Evolutionary conservation across 139 green algal genomes (phyloP), one percentile per base, ranked within the genome.

Genomic region (Coelastrella sp.): DNA sequence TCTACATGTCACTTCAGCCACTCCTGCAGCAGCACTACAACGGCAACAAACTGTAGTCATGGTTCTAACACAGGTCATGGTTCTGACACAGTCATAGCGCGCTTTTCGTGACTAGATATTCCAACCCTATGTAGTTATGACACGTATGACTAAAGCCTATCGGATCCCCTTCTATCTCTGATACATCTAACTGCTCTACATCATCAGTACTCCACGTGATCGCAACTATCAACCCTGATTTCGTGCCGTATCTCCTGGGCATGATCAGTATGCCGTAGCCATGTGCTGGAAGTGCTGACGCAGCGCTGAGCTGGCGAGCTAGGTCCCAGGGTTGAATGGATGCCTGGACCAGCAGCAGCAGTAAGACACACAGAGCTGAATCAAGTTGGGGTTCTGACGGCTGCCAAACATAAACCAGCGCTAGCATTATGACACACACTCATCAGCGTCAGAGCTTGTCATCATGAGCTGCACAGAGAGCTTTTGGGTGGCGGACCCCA

Each of bases 141-240:
- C 82, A 87, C 4, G 82, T 87, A 59, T 87, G 82, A 17, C 82
- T 87, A 65, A 79, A 87, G 6, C 82, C 13, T 7, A 87, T 7
- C 8, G 82, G 82, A 73, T 87, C 82, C 14, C 82, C 82, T 17
- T 19, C 32, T 47, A 87, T 66, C 65, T 87, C 82, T 19, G 54
- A 64, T 22, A 87, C 64, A 78, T 87, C 82, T 14, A 87, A 54
- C 82, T 87, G 82, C 82, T 87, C 82, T 47, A 68, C 73, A 71
- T 87, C 82, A 65, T 87, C 82, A 54, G 82, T 87, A 54, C 65
- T 79, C 82, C 82, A 87, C 4, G 74, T 73, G n/a, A 87, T 87
- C 4, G 16, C 82, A 54, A 87, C 32, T 3, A 87, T 7, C 7
- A 87, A 14, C 3, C 82, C 82, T 54, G 23, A 19, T 5, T 56